Base-by-base conservation (phyloP, 768 basidiomycete genomes). In the Pleurotus giganteus region DNA sequence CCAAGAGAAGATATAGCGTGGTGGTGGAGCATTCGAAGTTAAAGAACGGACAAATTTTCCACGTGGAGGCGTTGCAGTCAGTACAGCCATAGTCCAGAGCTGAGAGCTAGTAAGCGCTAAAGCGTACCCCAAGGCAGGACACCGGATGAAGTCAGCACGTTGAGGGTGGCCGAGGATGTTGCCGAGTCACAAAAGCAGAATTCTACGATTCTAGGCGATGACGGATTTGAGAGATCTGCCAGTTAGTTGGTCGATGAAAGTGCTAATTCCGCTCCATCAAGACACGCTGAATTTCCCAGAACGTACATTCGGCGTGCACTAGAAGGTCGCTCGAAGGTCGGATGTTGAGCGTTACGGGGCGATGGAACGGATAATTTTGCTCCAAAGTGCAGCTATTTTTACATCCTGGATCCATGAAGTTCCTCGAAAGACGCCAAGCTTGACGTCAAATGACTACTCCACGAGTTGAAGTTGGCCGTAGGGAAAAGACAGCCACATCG, bases 1-100 rank as follows among this genome's bases (percentile, higher is more conserved):
- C 49, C 49, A 51, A 51, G 49, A 23, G 32, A 36, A 37, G 19
- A 31, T 11, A 21, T 51, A 51, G 34, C 21, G 49, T 34, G 49
- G 49, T 27, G 49, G 49, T 51, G 49, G 49, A 51, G 49, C 49
- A 23, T 51, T 37, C 34, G 15, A 37, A 47, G 44, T 27, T 23
- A 11, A 15, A 32, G 26, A 47, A 47, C 29, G 27, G n/a, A n/a
- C 39, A 17, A 41, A 41, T 11, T n/a, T 17, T 23, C 26, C 44
- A 45, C 44, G 44, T 45, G 44, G 12, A 41, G 9, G 34, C 11
- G 34, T 9, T 36, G n/a, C 11, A 9, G n/a, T 36, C n/a, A 36
- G 34, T 36, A n/a, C n/a, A n/a, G n/a, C n/a, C n/a, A n/a, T n/a
- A n/a, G n/a, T n/a, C n/a, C n/a, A n/a, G n/a, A n/a, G n/a, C n/a